Evolutionary conservation across 306 rosid genomes (phyloP), one percentile per base, ranked within the genome.

Genomic region (Glycine tomentella): DNA sequence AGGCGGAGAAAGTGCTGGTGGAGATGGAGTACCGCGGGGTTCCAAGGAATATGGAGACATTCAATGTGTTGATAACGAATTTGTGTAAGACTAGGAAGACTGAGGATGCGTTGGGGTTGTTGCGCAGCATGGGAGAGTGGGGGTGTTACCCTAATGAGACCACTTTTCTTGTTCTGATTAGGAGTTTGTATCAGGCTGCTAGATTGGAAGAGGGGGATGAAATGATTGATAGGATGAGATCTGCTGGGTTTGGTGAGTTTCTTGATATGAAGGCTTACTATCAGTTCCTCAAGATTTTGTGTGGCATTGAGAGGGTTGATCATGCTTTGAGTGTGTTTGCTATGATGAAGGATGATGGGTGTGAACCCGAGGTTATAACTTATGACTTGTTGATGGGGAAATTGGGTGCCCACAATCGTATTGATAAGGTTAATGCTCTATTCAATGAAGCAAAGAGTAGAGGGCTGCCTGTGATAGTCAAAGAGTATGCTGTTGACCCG

Each of bases 21-120:
- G 93, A 91, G 12, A 90, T 94, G 96, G 97, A 94, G 31, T 50
- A 12, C 63, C 65, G 65, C 2, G 96, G 98, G 49, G 84, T 91
- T 75, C 97, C 99, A 0, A 85, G 94, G 84, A 95, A 95, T 81
- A 92, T 73, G 77, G 97, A 90, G 81, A 95, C 97, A 5, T 95
- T 90, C 74, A 91, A 90, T 79, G 90, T 93, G 50, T 71, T 95
- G 88, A 90, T 93, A 16, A 84, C 79, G 1, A 90, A 91, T 62
- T 61, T 95, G 77, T 95, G 97, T 77, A 95, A 91, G 93, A 84
- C 91, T 38, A 87, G 99, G 85, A 90, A 69, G 84, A 90, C 95
- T 0, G 71, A 81, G 72, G 97, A 90, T 33, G 95, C 95, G 0
- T 9, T 93, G 64, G 62, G 65, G 36, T 49, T 91, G 86, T 95